Percentiles rank a stretch among this genome's conserved stretches.
These are phyloP conservation scores for Citrus unshiu DNA, from an alignment of 345 rosid species.

Conservation along the genomic window DNA sequence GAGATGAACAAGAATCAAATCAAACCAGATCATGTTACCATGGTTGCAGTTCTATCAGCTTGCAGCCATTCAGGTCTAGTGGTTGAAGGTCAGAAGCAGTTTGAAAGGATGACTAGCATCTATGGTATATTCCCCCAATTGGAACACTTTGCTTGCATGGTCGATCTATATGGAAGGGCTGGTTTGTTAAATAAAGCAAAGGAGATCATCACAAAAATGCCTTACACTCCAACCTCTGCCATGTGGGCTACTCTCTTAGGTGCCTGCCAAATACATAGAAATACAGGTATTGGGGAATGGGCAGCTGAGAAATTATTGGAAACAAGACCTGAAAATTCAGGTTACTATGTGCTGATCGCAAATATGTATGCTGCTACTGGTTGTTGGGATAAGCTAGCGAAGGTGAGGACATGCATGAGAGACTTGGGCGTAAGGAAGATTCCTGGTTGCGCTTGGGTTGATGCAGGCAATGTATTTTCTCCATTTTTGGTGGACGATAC, in stretches of 20 bases:
- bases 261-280: conserved; percentile 60
- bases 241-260: conserved; percentile 73
- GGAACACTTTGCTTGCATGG: conserved; percentile 75
- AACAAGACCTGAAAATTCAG: conserved; percentile 56
- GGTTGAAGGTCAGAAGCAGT: conserved; percentile 49
- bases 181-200: conserved; percentile 56
- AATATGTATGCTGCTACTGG: conserved; percentile 74
- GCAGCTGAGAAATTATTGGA: conserved; percentile 67
- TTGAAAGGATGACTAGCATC: conserved; percentile 38
- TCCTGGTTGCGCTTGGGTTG: conserved; percentile 77
- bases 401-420: conserved; percentile 67
- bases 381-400: conserved; percentile 58
- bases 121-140: conserved; percentile 45
- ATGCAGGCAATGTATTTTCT: conserved; percentile 46
- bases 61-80: conserved; percentile 80
- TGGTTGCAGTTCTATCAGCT: conserved; percentile 80
- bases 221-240: conserved; percentile 47
- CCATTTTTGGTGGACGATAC: conserved; percentile 62
- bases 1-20: conserved; percentile 50
- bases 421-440: conserved; percentile 62
- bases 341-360: conserved; percentile 69
- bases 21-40: conserved; percentile 71
- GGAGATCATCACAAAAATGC: conserved; percentile 52
- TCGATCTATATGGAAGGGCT: conserved; percentile 76
- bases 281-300: conserved; percentile 67